Conservation (phyloP, 768 basidiomycete species). For the Xerocomus spinulosus region DNA sequence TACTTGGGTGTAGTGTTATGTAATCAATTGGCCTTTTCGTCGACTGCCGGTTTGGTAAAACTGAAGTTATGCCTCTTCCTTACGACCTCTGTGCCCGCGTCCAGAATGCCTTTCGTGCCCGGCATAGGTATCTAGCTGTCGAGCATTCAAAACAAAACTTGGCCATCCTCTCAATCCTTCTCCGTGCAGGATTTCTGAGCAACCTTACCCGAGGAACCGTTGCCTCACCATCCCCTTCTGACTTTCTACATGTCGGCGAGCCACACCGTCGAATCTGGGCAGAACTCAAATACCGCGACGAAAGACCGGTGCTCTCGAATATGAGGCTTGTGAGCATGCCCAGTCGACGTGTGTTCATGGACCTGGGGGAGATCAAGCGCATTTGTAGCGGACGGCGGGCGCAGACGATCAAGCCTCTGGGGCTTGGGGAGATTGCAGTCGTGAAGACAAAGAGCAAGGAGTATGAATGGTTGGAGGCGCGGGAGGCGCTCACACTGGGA, state of each 20-base stretch:
- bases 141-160: slow-evolving; percentile 86
- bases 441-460: slow-evolving; percentile 68
- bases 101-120: slow-evolving; percentile 88
- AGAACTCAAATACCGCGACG: slow-evolving; percentile 88
- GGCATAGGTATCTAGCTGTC: slow-evolving; percentile 72
- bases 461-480: slow-evolving; percentile 85
- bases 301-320: slow-evolving; percentile 71
- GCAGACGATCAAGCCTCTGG: slow-evolving; percentile 75
- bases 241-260: slow-evolving; percentile 55
- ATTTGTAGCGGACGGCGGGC: slow-evolving; percentile 82
- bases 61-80: slow-evolving; percentile 47
- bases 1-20: slow-evolving; percentile 1
- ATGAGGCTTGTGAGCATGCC: slow-evolving; percentile 86
- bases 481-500: slow-evolving; percentile 80
- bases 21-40: slow-evolving; percentile 5
- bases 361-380: slow-evolving; percentile 62
- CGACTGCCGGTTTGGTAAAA: not conserved
- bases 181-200: slow-evolving; percentile 85
- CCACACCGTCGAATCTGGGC: slow-evolving; percentile 86
- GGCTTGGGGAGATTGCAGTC: slow-evolving; percentile 90
- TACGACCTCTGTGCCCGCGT: slow-evolving; percentile 86
- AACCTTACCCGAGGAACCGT: slow-evolving; percentile 77
- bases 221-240: slow-evolving; percentile 55
- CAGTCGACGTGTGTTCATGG: slow-evolving; percentile 75
- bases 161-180: slow-evolving; percentile 87